Base-by-base conservation (phyloP, 1,139 yeast species). In the Hyphopichia fennica region DNA sequence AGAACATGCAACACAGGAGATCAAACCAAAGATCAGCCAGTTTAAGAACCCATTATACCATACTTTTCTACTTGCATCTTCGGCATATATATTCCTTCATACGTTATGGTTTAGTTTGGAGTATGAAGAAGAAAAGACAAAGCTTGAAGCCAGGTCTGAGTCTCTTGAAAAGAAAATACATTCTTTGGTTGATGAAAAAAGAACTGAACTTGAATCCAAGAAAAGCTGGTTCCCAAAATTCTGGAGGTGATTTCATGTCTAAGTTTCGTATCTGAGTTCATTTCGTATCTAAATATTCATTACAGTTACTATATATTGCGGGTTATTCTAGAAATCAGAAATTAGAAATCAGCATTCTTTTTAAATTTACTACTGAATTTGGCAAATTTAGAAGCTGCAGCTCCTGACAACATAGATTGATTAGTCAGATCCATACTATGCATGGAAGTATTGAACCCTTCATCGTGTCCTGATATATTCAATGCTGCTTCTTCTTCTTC, bases 351-450 rank as follows among this genome's bases (percentile, higher is more conserved):
- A 32, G 38, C 39, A 36, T 53, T 50, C 50, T 58, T 58, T 35
- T 58, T 54, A 46, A 69, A 68, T 47, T 65, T 60, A 34, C 64
- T 62, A 51, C 75, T 63, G 48, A 70, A 71, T 48, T 68, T 68
- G 17, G 77, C 75, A 54, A 72, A 69, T 50, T 66, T 71, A 20
- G 72, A 60, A 4, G 74, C 67, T 2, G 73, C 59, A 10, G 62
- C 50, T 37, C 51, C 58, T 23, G 68, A 63, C 37, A 57, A 49
- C 7, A 57, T 52, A 29, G 62, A 57, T 51, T 58, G 65, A 13
- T 29, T 27, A 31, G 43, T 43, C 28, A 25, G 28, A 35, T 63
- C 62, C 37, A 54, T 33, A 41, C 60, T 56, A 41, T 56, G 48
- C 15, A 50, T 42, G 14, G 62, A 49, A 17, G 51, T 45, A 37